These are phyloP conservation scores for Lodderomyces parapsilosis DNA, from an alignment of 1,139 yeast genomes.

Conservation along the genomic window DNA sequence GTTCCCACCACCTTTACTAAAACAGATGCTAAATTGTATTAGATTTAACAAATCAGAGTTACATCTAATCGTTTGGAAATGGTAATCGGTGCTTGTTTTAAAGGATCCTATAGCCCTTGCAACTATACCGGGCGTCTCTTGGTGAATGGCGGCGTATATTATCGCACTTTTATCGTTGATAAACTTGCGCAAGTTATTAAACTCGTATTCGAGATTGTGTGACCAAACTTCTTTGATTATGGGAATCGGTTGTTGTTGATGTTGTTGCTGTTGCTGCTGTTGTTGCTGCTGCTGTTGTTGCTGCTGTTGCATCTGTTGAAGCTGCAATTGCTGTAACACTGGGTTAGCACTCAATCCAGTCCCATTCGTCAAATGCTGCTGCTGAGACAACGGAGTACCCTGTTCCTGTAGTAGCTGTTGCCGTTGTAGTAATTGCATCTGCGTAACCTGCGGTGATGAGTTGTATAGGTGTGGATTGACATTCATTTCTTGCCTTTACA, in stretches of 20 bases:
- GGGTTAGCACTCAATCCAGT: slow-evolving; percentile 20
- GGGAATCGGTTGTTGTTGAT: slow-evolving; percentile 26
- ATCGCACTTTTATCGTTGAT: slow-evolving; percentile 60
- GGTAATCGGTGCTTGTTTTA: slow-evolving; percentile 86
- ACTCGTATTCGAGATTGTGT: slow-evolving; percentile 79
- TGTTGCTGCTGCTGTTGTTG: slow-evolving; percentile 20
- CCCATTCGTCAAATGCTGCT: slow-evolving; percentile 21
- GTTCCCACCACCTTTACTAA: slow-evolving; percentile 67
- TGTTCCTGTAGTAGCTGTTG: slow-evolving; percentile 26
- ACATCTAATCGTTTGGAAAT: slow-evolving; percentile 89
- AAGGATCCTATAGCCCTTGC: slow-evolving; percentile 97
- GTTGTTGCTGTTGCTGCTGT: slow-evolving; percentile 15
- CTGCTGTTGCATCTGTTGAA: slow-evolving; percentile 21
- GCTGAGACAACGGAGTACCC: slow-evolving; percentile 22
- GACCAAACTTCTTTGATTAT: slow-evolving; percentile 77
- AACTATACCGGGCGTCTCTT: slow-evolving; percentile 94
- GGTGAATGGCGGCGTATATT: slow-evolving; percentile 69
- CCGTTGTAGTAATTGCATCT: slow-evolving; percentile 39
- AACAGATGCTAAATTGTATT: slow-evolving; percentile 84
- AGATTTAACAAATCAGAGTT: slow-evolving; percentile 85
- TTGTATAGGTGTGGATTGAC: slow-evolving; percentile 43
- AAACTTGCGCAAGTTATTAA: slow-evolving; percentile 68
- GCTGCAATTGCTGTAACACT: slow-evolving; percentile 32
- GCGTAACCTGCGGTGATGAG: slow-evolving; percentile 38
- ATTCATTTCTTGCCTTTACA: slow-evolving; percentile 22